Conservation (phyloP, 768 basidiomycete species). For the Rhizopogon vulgaris region DNA sequence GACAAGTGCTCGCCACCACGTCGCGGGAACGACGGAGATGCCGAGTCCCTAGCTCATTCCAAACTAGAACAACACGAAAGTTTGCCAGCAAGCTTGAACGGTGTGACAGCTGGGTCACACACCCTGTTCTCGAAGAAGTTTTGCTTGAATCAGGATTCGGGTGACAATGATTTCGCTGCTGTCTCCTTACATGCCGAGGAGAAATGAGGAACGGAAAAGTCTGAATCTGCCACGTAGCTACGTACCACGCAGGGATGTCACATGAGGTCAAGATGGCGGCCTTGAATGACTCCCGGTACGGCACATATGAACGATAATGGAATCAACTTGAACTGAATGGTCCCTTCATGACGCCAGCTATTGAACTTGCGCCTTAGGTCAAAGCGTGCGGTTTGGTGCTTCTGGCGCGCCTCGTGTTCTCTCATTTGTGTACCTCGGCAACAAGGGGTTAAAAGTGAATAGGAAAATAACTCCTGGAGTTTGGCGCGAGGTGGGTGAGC, state of each 20-base stretch:
- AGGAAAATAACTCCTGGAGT: not conserved
- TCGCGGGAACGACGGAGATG: too few relatives aligned
- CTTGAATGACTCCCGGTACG: too few relatives aligned
- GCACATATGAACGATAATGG: too few relatives aligned
- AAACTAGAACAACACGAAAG: too few relatives aligned
- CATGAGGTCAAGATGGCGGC: too few relatives aligned
- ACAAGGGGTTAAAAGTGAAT: not conserved
- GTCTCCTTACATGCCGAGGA: not conserved
- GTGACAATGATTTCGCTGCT: not conserved
- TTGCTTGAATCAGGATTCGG: not conserved
- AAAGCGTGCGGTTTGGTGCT: slow-evolving; percentile 7
- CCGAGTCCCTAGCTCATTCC: too few relatives aligned
- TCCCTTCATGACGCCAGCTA: not conserved
- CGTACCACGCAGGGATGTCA: too few relatives aligned
- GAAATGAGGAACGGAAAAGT: not conserved
- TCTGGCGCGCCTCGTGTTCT: slow-evolving; percentile 25
- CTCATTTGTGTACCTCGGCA: not conserved
- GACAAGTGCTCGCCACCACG: not conserved
- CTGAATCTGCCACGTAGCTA: too few relatives aligned
- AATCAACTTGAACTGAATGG: too few relatives aligned
- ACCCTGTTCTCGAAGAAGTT: not conserved
- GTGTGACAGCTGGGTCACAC: not conserved
- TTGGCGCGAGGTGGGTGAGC: not conserved
- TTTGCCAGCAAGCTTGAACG: too few relatives aligned
- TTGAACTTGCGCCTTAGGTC: not conserved